Percentiles rank a stretch among this genome's conserved stretches.
These are phyloP conservation scores for Solanum dulcamara DNA, from an alignment of 257 asterid species.

Conservation along the genomic window DNA sequence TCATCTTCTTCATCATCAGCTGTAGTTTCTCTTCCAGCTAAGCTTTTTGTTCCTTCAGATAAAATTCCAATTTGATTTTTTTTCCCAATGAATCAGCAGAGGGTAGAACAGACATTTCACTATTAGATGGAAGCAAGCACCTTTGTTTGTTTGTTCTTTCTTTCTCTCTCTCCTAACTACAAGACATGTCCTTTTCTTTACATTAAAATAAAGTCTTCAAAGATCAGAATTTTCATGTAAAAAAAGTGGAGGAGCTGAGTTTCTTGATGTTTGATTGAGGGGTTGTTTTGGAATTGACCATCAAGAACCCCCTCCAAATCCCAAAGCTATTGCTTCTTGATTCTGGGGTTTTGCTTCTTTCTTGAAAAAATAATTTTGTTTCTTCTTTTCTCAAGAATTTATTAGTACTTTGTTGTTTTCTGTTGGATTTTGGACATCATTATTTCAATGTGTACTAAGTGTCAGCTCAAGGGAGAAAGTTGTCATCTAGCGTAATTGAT, in stretches of 20 bases:
- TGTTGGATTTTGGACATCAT: slow-evolving; percentile 4
- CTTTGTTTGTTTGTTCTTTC: background rate
- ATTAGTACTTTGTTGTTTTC: background rate
- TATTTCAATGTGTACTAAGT: background rate
- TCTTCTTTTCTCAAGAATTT: background rate
- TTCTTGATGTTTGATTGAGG: slow-evolving; percentile 7
- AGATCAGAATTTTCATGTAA: background rate
- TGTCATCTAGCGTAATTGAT: no score
- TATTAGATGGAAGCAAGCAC: background rate
- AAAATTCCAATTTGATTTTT: background rate
- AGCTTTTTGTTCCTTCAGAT: slow-evolving; percentile 26
- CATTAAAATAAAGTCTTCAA: slow-evolving; percentile 1
- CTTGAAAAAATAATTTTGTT: background rate
- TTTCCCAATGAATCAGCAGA: slow-evolving; percentile 1
- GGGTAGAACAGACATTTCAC: slow-evolving; percentile 21
- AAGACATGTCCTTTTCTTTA: slow-evolving; percentile 2
- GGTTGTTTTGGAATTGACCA: slow-evolving; percentile 1
- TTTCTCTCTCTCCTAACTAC: background rate
- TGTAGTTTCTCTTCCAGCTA: slow-evolving; percentile 29
- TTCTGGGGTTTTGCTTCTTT: background rate
- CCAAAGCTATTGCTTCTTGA: background rate
- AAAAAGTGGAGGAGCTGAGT: background rate
- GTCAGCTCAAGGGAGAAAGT: background rate
- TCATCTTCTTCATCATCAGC: slow-evolving; percentile 13
- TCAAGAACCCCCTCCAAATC: slow-evolving; percentile 10